Percentiles rank a stretch among this genome's conserved stretches.
Evolutionary conservation across 495 filamentous ascomycete genomes (phyloP).

Genomic region (Talaromyces trachyspermus): DNA sequence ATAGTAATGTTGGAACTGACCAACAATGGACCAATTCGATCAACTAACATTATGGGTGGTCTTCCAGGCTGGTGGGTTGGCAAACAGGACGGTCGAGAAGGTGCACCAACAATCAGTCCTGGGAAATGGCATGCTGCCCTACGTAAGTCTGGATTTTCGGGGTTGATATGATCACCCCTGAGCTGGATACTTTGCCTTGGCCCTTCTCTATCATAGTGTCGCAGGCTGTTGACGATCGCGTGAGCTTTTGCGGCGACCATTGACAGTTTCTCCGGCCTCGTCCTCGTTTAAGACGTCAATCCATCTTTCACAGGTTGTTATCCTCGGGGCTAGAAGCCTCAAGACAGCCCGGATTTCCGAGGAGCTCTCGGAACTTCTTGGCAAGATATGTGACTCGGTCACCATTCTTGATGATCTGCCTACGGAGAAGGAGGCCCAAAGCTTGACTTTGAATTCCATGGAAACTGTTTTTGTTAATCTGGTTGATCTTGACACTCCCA

Average conservation of each 20-base stretch:
- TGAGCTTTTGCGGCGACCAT: conserved; percentile 18
- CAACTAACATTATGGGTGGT: conserved; percentile 8
- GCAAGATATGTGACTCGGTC: background rate
- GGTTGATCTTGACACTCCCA: no score
- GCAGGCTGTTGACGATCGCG: conserved; percentile 37
- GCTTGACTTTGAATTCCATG: no score
- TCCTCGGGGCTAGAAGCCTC: background rate
- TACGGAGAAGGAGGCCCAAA: no score
- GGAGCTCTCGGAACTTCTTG: background rate
- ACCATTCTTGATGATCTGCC: background rate
- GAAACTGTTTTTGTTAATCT: no score
- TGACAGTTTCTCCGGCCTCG: background rate
- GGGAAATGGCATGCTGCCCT: conserved; percentile 35
- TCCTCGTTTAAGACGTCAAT: no score
- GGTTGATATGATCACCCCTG: conserved; percentile 29
- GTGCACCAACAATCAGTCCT: conserved; percentile 7
- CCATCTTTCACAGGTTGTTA: background rate
- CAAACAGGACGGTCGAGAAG: conserved; percentile 7
- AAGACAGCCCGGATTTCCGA: background rate
- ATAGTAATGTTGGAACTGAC: conserved; percentile 43
- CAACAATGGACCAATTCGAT: conserved; percentile 11
- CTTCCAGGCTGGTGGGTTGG: conserved; percentile 22
- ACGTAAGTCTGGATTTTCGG: conserved; percentile 37
- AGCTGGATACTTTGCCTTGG: conserved; percentile 9
- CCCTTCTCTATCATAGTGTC: conserved; percentile 34